These are phyloP conservation scores for Cenchrus fungigraminus DNA, from an alignment of 176 grass and related monocot genomes.

Conservation along the genomic window DNA sequence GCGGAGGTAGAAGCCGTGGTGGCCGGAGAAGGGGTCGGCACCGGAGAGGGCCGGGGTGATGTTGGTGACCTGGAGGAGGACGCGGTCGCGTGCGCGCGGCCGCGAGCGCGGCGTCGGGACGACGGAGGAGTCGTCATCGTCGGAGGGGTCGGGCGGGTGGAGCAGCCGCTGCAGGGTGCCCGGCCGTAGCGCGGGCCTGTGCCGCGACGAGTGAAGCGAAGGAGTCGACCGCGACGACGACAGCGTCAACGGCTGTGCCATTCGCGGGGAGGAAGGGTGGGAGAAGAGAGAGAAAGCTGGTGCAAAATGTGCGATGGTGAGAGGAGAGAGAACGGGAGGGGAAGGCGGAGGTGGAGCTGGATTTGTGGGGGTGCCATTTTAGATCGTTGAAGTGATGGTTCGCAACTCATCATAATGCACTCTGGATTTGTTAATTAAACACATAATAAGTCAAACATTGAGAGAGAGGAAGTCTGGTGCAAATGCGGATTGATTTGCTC, in stretches of 20 bases:
- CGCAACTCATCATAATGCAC: too few species aligned
- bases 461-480: too few species aligned
- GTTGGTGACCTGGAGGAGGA: conserved; percentile 75
- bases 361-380: too few species aligned
- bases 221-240: conserved; percentile 23
- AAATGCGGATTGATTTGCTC: too few species aligned
- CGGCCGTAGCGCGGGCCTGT: conserved; percentile 66
- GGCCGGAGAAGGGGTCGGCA: conserved; percentile 70
- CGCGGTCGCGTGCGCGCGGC: conserved; percentile 20
- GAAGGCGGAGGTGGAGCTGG: background rate
- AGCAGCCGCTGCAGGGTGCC: conserved; percentile 75
- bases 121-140: conserved; percentile 27
- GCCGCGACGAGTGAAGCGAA: conserved; percentile 41
- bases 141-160: conserved; percentile 48
- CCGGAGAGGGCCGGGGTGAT: conserved; percentile 71
- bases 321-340: background rate
- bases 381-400: too few species aligned
- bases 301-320: conserved; percentile 19
- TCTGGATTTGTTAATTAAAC: too few species aligned
- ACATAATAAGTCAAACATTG: too few species aligned
- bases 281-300: conserved; percentile 21
- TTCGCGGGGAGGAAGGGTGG: background rate
- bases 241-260: conserved; percentile 31
- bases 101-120: conserved; percentile 12
- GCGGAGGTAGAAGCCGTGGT: conserved; percentile 87